phyloP scores from a whole-genome alignment of 257 asterid genomes.

The Solanum tarapatanum region DNA sequence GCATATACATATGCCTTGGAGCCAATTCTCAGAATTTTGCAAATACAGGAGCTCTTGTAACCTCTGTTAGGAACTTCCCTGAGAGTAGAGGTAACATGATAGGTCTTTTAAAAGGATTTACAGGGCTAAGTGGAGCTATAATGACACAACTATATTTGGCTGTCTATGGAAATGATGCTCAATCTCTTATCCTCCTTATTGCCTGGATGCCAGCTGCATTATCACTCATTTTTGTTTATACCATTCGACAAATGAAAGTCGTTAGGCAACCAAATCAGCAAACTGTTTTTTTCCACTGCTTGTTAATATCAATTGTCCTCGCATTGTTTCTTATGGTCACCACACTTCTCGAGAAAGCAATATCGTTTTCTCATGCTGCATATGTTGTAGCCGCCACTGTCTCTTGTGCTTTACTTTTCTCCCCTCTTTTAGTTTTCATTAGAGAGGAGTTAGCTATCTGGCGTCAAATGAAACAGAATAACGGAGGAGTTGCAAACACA shows the following conservation, averaged over 20 bases:
- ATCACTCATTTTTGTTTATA: slow-evolving; percentile 14
- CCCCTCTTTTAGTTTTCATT: slow-evolving; percentile 14
- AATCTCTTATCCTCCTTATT: slow-evolving; percentile 21
- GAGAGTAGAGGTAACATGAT: slow-evolving; percentile 26
- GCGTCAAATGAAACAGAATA: background rate
- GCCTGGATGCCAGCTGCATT: slow-evolving; percentile 35
- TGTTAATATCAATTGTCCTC: slow-evolving; percentile 8
- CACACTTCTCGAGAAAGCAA: slow-evolving; percentile 18
- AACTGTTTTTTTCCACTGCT: slow-evolving; percentile 13
- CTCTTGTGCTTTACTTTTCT: slow-evolving; percentile 18
- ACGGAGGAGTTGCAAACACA: background rate
- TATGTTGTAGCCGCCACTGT: slow-evolving; percentile 10
- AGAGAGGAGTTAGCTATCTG: slow-evolving; percentile 19
- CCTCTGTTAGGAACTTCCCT: slow-evolving; percentile 28
- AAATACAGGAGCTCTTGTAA: slow-evolving; percentile 25
- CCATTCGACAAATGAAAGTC: slow-evolving; percentile 12
- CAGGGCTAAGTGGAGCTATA: slow-evolving; percentile 32
- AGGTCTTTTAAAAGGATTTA: slow-evolving; percentile 30
- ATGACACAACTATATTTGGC: slow-evolving; percentile 27
- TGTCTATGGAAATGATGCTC: slow-evolving; percentile 23
- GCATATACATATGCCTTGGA: slow-evolving; percentile 22
- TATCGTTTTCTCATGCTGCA: slow-evolving; percentile 14
- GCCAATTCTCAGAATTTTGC: slow-evolving; percentile 30
- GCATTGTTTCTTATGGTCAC: slow-evolving; percentile 15
- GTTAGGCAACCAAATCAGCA: slow-evolving; percentile 23